These are phyloP conservation scores for Acer saccharum DNA, from an alignment of 345 rosid species.

Conservation along the genomic window DNA sequence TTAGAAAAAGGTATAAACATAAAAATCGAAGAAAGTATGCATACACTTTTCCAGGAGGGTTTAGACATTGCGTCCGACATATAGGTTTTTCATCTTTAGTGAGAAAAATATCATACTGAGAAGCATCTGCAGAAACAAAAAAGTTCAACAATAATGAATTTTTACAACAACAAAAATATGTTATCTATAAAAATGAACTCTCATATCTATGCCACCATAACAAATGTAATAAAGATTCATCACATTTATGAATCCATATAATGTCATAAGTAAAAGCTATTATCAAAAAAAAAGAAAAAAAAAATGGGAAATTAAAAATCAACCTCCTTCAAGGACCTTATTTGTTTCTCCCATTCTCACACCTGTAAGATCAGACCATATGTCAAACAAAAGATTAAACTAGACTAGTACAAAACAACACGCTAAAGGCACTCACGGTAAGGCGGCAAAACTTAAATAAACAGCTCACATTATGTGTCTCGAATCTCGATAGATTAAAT, in stretches of 20 bases:
- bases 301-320: neutral
- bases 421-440: too few relatives aligned
- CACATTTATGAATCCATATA: neutral
- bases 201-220: neutral
- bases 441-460: too few relatives aligned
- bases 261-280: neutral
- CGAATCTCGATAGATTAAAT: too few relatives aligned
- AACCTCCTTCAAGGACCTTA: neutral
- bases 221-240: neutral
- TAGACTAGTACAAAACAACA: too few relatives aligned
- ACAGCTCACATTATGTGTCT: too few relatives aligned
- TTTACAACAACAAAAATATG: neutral
- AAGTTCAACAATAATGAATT: neutral
- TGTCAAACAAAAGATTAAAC: neutral
- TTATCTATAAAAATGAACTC: neutral
- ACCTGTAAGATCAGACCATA: neutral
- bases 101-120: slow-evolving; percentile 15
- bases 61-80: slow-evolving; percentile 29
- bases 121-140: slow-evolving; percentile 16
- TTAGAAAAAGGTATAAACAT: neutral
- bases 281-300: neutral
- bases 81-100: slow-evolving; percentile 29
- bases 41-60: slow-evolving; percentile 32
- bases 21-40: neutral
- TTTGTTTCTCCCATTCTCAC: neutral